phyloP scores from a whole-genome alignment of 2,329 filamentous ascomycete species.

The Claviceps sp. region DNA sequence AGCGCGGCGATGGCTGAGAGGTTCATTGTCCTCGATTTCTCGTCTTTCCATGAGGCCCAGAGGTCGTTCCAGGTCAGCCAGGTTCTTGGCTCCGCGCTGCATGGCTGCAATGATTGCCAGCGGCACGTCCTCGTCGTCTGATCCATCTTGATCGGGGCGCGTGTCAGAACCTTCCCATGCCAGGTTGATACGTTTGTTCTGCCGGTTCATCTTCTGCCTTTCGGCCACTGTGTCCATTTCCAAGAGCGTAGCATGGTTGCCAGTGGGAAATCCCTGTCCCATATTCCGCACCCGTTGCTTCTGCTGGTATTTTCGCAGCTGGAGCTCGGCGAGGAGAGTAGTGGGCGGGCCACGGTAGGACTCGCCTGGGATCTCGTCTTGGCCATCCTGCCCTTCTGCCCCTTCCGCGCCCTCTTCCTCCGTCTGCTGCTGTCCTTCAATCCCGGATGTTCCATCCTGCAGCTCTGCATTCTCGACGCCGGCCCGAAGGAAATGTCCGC shows the following conservation, averaged over 20 bases:
- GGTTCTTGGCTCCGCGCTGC: conserved; percentile 36
- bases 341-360: conserved; percentile 62
- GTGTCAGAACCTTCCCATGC: conserved; percentile 70
- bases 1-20: conserved; percentile 63
- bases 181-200: conserved; percentile 64
- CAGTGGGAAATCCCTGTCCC: conserved; percentile 49
- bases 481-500: conserved; percentile 5
- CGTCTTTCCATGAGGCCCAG: conserved; percentile 67
- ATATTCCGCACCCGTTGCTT: conserved; percentile 59
- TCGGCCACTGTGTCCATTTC: conserved; percentile 86
- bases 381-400: conserved; percentile 22
- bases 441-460: conserved; percentile 3
- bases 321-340: conserved; percentile 82
- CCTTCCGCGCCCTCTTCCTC: conserved; percentile 31
- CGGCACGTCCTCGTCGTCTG: conserved; percentile 74
- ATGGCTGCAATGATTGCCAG: conserved; percentile 63
- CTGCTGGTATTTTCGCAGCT: conserved; percentile 80
- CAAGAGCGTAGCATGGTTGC: conserved; percentile 82
- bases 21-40: conserved; percentile 85
- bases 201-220: conserved; percentile 61
- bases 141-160: conserved; percentile 29
- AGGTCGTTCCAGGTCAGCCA: conserved; percentile 47
- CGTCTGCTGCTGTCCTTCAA: conserved; percentile 10
- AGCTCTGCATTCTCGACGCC: conserved; percentile 16
- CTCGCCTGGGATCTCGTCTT: conserved; percentile 26